A percentile compares a stretch with the other conserved stretches of the same genome.
Conservation (phyloP, 768 basidiomycete species). For the Podaxis sp. region DNA sequence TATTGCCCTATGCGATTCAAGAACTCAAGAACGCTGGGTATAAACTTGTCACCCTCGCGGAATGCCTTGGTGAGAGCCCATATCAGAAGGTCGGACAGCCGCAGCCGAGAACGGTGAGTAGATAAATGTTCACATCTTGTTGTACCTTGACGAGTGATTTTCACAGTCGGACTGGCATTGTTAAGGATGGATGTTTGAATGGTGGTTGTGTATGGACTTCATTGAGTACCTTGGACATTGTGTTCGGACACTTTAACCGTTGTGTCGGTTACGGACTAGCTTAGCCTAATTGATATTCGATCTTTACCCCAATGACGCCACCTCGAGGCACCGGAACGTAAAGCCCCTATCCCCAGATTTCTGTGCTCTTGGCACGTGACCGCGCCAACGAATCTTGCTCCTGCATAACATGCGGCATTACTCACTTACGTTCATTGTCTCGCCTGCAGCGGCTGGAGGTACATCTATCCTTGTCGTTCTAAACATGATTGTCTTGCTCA, state of each 20-base stretch:
- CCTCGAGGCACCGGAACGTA: neutral
- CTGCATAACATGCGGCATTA: neutral
- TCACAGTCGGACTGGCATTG: slow-evolving; percentile 12
- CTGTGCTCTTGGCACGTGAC: neutral
- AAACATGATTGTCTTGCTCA: neutral
- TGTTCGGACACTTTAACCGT: neutral
- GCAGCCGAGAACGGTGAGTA: slow-evolving; percentile 29
- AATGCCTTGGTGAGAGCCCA: slow-evolving; percentile 17
- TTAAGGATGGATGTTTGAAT: neutral
- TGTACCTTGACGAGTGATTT: neutral
- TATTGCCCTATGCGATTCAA: slow-evolving; percentile 18
- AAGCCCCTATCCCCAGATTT: neutral
- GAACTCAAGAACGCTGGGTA: slow-evolving; percentile 16
- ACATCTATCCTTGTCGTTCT: neutral
- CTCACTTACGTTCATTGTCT: neutral
- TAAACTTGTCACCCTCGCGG: slow-evolving; percentile 18
- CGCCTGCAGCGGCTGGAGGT: neutral
- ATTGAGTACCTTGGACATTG: neutral
- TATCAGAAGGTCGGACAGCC: slow-evolving; percentile 23
- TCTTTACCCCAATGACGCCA: neutral
- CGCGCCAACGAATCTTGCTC: neutral
- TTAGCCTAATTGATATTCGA: neutral
- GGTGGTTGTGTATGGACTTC: neutral
- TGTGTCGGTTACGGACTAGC: neutral
- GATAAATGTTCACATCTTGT: neutral